phyloP scores from a whole-genome alignment of 179 eudicot species.

The Pouteria campechiana region DNA sequence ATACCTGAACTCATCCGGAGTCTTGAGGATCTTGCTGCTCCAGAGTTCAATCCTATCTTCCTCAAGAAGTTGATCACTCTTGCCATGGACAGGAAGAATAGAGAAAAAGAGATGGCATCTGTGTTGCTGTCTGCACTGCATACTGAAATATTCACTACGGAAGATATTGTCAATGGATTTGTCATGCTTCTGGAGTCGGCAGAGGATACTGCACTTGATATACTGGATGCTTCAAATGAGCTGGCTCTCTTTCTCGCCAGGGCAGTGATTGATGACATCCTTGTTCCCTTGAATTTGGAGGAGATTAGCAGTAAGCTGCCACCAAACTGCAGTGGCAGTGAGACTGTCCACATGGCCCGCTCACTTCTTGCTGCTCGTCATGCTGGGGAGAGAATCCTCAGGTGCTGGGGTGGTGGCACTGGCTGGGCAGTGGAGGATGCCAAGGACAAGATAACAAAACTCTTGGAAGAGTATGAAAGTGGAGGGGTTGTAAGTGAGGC shows the following conservation, averaged over 20 bases:
- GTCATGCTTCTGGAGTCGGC: slow-evolving; percentile 83
- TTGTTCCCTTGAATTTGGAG: slow-evolving; percentile 78
- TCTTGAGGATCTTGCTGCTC: slow-evolving; percentile 73
- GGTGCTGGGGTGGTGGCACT: slow-evolving; percentile 99
- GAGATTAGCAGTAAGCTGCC: slow-evolving; percentile 61
- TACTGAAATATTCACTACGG: slow-evolving; percentile 82
- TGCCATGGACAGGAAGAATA: slow-evolving; percentile 89
- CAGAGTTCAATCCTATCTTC: slow-evolving; percentile 65
- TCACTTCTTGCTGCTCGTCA: slow-evolving; percentile 80
- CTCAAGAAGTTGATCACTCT: slow-evolving; percentile 78
- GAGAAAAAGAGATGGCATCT: slow-evolving; percentile 99
- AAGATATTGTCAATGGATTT: slow-evolving; percentile 82
- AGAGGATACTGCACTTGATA: slow-evolving; percentile 90
- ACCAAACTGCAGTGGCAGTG: slow-evolving; percentile 63
- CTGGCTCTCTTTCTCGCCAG: slow-evolving; percentile 81
- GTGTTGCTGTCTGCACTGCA: slow-evolving; percentile 84
- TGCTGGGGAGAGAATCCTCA: slow-evolving; percentile 87
- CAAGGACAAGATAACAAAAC: slow-evolving; percentile 85
- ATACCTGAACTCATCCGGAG: slow-evolving; percentile 88
- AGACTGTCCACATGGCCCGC: slow-evolving; percentile 76
- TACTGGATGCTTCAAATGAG: slow-evolving; percentile 83
- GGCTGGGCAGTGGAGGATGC: slow-evolving; percentile 99
- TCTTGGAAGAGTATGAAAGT: slow-evolving; percentile 80
- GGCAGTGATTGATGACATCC: slow-evolving; percentile 88
- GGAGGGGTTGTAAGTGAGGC: slow-evolving; percentile 89